Evolutionary conservation across 371 early-diverging fungal species (phyloP), one percentile per base, ranked within the genome.

Genomic region (Mucor racemosus): DNA sequence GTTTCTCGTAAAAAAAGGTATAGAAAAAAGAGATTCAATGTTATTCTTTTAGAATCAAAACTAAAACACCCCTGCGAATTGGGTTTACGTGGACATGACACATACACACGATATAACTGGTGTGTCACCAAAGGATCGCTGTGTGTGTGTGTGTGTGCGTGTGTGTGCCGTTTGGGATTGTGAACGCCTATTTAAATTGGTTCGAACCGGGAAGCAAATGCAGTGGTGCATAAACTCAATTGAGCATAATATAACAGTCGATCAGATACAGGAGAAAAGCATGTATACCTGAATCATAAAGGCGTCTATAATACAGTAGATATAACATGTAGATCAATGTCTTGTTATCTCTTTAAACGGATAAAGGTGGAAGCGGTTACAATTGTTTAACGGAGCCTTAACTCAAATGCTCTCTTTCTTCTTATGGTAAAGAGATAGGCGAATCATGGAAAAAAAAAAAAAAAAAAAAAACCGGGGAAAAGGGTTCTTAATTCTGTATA

Each of bases 41-140:
- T 56, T 56, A 36, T 56, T 56, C 35, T 56, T 36, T 56, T 36
- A 36, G 36, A 13, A 6, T 26, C 56, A 36, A 35, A 13, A 36
- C 38, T 21, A 58, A 62, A 44, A 60, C 62, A 67, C 56, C 56
- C 56, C 56, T 56, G 56, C 56, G 4, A 36, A n/a, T 53, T 10
- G 34, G 19, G 56, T 19, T 15, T 56, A 56, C 53, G 53, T 53
- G 31, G 53, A 9, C 19, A 21, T 26, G 50, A 53, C 42, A 41
- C 42, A 41, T 10, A 26, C 26, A 21, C 50, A 5, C 26, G 26
- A 26, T 26, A 26, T 26, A 26, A 26, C 26, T 26, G 26, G 17
- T 44, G 21, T 46, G 46, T 46, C 46, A 46, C 46, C 46, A 19
- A 19, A 46, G 19, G 10, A 9, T 19, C 46, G n/a, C 7, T 7